Percentiles rank a stretch among this genome's conserved stretches.
Evolutionary conservation across 257 asterid species (phyloP).

Genomic region (Fraxinus pennsylvanica): DNA sequence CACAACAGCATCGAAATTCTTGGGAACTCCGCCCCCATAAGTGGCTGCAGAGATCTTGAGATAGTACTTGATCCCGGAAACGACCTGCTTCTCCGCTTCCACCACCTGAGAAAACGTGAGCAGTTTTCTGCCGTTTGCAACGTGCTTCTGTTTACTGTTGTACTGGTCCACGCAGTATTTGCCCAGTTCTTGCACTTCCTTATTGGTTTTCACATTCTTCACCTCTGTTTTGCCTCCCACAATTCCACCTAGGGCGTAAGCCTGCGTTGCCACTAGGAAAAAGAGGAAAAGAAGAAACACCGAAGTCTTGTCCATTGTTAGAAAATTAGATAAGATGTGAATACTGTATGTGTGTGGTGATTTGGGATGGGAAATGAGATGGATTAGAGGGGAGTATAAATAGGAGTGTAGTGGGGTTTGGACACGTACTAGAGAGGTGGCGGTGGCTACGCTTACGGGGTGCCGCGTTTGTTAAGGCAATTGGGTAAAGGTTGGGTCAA

Average conservation of each 20-base stretch:
- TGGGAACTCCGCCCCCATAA: constrained; percentile 10
- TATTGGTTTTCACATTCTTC: constrained; percentile 46
- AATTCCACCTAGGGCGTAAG: constrained; percentile 17
- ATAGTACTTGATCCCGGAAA: constrained; percentile 69
- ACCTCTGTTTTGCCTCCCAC: constrained; percentile 52
- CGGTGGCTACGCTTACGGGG: constrained; percentile 28
- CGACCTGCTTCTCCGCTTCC: constrained; percentile 75
- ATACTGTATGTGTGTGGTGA: background rate
- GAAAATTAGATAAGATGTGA: background rate
- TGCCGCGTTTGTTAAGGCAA: constrained; percentile 29
- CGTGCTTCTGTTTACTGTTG: constrained; percentile 31
- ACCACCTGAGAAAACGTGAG: constrained; percentile 52
- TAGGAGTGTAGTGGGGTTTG: background rate
- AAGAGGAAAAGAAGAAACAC: background rate
- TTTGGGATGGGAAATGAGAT: constrained; percentile 8
- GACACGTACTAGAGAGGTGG: constrained; percentile 29
- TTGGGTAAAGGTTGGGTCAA: background rate
- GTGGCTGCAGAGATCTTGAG: constrained; percentile 51
- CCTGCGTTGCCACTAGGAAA: constrained; percentile 22
- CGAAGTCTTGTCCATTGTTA: constrained; percentile 23
- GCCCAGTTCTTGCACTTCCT: constrained; percentile 61
- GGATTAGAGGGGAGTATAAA: constrained; percentile 7
- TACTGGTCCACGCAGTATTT: constrained; percentile 56
- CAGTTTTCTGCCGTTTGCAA: constrained; percentile 25
- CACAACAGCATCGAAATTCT: constrained; percentile 54